Evolutionary conservation across 140 eudicot genomes (phyloP), one percentile per base, ranked within the genome.

Genomic region (Erigeron philadelphicus): DNA sequence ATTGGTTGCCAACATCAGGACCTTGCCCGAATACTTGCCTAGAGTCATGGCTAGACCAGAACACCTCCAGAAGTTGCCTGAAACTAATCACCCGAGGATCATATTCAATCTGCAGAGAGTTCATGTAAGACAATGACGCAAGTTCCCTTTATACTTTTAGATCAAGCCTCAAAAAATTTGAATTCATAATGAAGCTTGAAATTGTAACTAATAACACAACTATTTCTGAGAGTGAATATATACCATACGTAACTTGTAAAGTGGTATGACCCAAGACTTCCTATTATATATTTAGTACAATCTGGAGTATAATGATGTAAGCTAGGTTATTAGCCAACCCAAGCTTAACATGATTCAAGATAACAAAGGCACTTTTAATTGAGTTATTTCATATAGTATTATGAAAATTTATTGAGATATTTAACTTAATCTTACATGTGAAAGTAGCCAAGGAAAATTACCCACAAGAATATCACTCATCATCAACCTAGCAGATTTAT

Each of bases 21-120:
- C 98, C 98, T 81, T 93, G 98, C 44, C 98, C 96, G 76, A 93
- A 93, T 15, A 89, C 98, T 78, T 93, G 98, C 79, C 95, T 90
- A 54, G 95, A 85, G 71, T 93, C 98, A 59, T 93, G 98, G 76
- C 92, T 89, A 9, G 87, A 77, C 98, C 98, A 93, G 68, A 93
- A 93, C 41, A 93, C 96, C 81, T 93, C 98, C 85, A 93, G 78
- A 76, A 93, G 95, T 73, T 93, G 90, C 81, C 88, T 84, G 85
- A 79, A 93, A 81, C 70, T 85, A 52, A 89, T 83, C 81, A 81
- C 60, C 79, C 84, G 78, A 67, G 98, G 94, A 83, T 93, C 96
- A 85, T 93, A 93, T 77, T 86, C 98, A 74, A 89, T 75, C 96
- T 93, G 92, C 84, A 80, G 52, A 80, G 64, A 76, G 67, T 73